phyloP scores from a whole-genome alignment of 73 alveolate species.

The Paramecium sexaurelia region DNA sequence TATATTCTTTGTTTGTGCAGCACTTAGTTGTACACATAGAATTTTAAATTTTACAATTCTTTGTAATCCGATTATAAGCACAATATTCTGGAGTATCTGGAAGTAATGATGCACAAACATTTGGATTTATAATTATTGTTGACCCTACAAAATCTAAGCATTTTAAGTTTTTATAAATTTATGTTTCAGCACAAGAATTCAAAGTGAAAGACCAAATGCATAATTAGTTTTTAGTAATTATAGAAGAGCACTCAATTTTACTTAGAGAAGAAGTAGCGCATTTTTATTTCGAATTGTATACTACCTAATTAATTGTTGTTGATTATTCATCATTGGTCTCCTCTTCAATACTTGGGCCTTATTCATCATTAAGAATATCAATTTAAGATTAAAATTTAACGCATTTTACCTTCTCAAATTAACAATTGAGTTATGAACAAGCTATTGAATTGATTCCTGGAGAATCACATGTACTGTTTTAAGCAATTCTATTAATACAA shows the following conservation, averaged over 20 bases:
- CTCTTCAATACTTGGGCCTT: too few species aligned
- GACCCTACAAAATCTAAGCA: neutral
- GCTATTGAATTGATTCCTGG: neutral
- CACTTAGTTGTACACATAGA: neutral
- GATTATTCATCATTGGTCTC: too few species aligned
- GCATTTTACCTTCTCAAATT: too few species aligned
- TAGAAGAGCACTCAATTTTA: too few species aligned
- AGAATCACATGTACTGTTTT: neutral
- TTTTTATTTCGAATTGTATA: too few species aligned
- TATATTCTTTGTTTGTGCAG: neutral
- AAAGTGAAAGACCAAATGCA: too few species aligned
- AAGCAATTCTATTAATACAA: neutral
- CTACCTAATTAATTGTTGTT: too few species aligned
- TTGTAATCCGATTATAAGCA: neutral
- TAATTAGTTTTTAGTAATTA: too few species aligned
- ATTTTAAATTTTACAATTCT: neutral
- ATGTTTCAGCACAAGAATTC: neutral
- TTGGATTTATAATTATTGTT: neutral
- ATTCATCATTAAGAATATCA: too few species aligned
- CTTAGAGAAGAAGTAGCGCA: too few species aligned
- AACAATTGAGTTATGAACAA: too few species aligned
- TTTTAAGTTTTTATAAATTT: neutral
- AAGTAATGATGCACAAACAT: slow-evolving; percentile 36
- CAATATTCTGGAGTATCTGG: neutral
- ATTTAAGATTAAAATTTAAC: too few species aligned